A percentile compares a stretch with the other conserved stretches of the same genome.
These are phyloP conservation scores for Abrus precatorius DNA, from an alignment of 306 rosid species.

Conservation along the genomic window DNA sequence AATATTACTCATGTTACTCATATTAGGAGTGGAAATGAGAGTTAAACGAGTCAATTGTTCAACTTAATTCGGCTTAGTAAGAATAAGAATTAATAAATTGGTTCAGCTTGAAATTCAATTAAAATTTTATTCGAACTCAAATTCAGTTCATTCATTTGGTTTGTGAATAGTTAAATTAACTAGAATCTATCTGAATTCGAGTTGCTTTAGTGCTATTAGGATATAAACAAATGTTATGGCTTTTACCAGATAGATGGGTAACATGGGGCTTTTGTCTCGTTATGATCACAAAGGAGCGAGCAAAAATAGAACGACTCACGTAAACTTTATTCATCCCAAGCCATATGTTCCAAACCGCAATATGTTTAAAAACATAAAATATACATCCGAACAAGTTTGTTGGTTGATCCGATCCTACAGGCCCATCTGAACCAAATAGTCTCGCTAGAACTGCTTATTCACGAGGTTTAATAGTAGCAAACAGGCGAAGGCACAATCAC, in stretches of 20 bases:
- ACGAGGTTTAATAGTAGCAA: background rate
- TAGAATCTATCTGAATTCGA: too few species aligned
- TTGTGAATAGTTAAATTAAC: too few species aligned
- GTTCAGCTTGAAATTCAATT: background rate
- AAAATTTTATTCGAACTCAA: background rate
- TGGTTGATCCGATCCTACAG: background rate
- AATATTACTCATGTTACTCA: too few species aligned
- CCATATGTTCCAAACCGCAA: background rate
- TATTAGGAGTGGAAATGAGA: background rate
- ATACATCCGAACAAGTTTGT: background rate
- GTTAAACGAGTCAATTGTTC: background rate
- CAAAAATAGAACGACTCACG: background rate
- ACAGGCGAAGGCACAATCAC: background rate
- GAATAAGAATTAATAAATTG: too few species aligned
- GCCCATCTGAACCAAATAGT: background rate
- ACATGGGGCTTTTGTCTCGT: background rate
- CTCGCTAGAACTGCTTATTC: conserved; percentile 12
- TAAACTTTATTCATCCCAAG: conserved; percentile 22
- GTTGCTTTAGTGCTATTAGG: too few species aligned
- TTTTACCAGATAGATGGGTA: too few species aligned
- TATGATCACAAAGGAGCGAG: background rate
- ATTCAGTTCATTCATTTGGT: background rate
- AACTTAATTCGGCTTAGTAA: background rate
- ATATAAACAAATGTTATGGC: too few species aligned
- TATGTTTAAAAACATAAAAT: background rate